These are phyloP conservation scores for Ogataea hybrid DNA, from an alignment of 1,139 yeast genomes.

Conservation along the genomic window DNA sequence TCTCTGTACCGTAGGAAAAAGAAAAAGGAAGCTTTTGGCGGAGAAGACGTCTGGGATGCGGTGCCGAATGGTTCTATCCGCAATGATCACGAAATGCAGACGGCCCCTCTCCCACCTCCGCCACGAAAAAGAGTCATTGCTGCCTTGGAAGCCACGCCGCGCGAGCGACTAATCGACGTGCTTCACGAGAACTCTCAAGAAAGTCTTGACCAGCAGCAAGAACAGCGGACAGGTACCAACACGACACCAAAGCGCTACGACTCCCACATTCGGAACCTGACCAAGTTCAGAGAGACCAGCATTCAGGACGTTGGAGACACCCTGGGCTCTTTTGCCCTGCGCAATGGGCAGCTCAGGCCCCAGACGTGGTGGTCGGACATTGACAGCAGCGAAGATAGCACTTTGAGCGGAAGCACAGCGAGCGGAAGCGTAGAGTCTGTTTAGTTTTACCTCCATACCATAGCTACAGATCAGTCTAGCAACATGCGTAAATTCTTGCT, in stretches of 20 bases:
- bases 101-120: slow-evolving; percentile 20
- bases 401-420: neutral
- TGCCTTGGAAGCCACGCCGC: neutral
- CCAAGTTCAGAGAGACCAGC: slow-evolving; percentile 10
- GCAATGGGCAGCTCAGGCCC: slow-evolving; percentile 14
- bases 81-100: neutral
- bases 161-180: slow-evolving; percentile 23
- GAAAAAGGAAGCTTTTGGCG: neutral
- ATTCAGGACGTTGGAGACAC: slow-evolving; percentile 17
- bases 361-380: slow-evolving; percentile 4
- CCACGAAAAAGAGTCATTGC: slow-evolving; percentile 3
- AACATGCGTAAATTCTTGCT: slow-evolving; percentile 1
- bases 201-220: neutral
- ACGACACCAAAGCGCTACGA: slow-evolving; percentile 17
- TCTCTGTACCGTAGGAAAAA: neutral
- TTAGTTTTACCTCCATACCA: neutral
- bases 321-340: slow-evolving; percentile 18
- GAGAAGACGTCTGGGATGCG: neutral
- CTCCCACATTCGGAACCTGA: slow-evolving; percentile 12
- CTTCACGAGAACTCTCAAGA: slow-evolving; percentile 25
- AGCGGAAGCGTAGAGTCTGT: neutral
- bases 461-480: neutral
- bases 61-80: neutral
- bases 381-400: slow-evolving; percentile 1
- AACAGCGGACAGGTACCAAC: neutral